A percentile compares a stretch with the other conserved stretches of the same genome.
phyloP scores from a whole-genome alignment of 352 stramenopile species.

The Phytophthora idaei region DNA sequence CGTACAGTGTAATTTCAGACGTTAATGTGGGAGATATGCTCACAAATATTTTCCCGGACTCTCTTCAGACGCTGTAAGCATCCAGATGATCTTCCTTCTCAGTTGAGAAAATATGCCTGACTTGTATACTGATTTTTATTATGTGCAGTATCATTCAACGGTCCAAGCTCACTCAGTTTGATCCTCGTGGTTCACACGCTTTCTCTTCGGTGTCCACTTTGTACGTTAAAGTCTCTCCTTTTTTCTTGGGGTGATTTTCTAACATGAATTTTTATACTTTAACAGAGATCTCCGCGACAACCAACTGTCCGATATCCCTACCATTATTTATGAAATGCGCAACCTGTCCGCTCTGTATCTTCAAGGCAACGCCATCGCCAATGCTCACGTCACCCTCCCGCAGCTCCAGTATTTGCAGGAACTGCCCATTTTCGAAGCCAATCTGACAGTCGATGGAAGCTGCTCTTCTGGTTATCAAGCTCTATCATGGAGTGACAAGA shows the following conservation, averaged over 20 bases:
- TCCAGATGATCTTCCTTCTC: background rate
- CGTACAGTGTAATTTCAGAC: conserved; percentile 56
- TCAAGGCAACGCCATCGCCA: conserved; percentile 54
- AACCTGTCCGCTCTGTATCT: conserved; percentile 61
- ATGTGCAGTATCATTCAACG: conserved; percentile 63
- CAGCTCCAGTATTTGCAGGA: conserved; percentile 65
- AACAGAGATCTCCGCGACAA: conserved; percentile 74
- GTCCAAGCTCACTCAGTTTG: conserved; percentile 63
- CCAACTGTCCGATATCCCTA: conserved; percentile 60
- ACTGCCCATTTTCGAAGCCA: conserved; percentile 53
- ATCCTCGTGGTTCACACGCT: conserved; percentile 48
- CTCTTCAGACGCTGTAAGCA: conserved; percentile 62
- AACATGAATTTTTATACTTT: background rate
- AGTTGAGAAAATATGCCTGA: conserved; percentile 4
- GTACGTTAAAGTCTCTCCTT: conserved; percentile 39
- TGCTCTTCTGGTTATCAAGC: conserved; percentile 55
- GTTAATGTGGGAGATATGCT: conserved; percentile 66
- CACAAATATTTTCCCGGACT: conserved; percentile 67
- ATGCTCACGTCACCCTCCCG: conserved; percentile 55
- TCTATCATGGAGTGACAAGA: conserved; percentile 57
- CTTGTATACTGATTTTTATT: background rate
- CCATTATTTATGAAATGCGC: conserved; percentile 70
- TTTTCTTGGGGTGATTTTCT: conserved; percentile 9
- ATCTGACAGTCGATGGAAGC: conserved; percentile 41
- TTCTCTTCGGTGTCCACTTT: conserved; percentile 57